Evolutionary conservation across 805 yeast species (phyloP).

Genomic region (Helenozyma baotianmanensis): DNA sequence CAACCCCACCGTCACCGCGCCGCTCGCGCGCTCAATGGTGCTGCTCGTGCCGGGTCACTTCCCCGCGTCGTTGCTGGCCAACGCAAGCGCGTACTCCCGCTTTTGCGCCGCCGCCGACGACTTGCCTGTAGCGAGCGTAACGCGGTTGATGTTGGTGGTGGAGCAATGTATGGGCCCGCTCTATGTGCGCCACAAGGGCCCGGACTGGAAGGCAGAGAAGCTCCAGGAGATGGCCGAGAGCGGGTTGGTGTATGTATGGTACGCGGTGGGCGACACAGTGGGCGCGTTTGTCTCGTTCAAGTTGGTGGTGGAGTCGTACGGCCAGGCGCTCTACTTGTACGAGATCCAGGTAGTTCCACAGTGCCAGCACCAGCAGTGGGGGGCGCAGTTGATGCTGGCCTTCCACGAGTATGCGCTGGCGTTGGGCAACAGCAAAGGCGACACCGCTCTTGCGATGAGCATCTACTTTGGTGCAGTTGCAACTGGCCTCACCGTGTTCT

Average conservation of each 20-base stretch:
- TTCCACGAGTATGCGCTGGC: slow-evolving; percentile 30
- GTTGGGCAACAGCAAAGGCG: slow-evolving; percentile 4
- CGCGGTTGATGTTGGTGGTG: slow-evolving; percentile 20
- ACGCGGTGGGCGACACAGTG: slow-evolving; percentile 16
- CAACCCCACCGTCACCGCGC: not conserved
- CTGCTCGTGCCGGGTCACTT: not conserved
- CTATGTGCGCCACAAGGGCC: slow-evolving; percentile 28
- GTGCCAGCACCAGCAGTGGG: slow-evolving; percentile 34
- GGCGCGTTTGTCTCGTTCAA: slow-evolving; percentile 46
- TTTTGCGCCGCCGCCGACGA: too few relatives aligned
- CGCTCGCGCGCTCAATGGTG: not conserved
- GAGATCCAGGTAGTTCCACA: slow-evolving; percentile 47
- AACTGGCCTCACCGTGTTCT: slow-evolving; percentile 47
- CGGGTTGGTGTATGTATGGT: slow-evolving; percentile 43
- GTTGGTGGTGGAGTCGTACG: slow-evolving; percentile 36
- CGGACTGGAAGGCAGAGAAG: slow-evolving; percentile 40
- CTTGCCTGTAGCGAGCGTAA: too few relatives aligned
- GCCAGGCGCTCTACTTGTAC: slow-evolving; percentile 43
- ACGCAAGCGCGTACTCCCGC: too few relatives aligned
- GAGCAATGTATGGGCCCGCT: slow-evolving; percentile 24
- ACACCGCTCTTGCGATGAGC: not conserved
- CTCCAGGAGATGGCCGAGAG: slow-evolving; percentile 42
- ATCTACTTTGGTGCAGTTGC: slow-evolving; percentile 18
- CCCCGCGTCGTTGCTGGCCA: too few relatives aligned
- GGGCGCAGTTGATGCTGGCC: slow-evolving; percentile 31